phyloP scores from a whole-genome alignment of 169 alveolate species.

The Cryptosporidium xiaoi region DNA sequence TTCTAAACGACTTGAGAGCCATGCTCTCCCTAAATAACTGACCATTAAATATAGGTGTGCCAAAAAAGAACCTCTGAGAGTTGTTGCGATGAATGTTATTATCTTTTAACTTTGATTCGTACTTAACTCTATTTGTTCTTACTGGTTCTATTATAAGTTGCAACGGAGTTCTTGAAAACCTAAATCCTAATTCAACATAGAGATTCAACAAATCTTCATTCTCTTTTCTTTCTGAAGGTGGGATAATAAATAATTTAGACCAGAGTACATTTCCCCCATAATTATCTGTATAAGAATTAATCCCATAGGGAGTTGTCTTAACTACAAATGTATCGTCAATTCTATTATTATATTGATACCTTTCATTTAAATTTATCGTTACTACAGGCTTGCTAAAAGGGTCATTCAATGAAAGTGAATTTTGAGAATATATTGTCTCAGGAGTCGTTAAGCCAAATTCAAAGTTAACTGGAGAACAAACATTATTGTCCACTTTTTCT shows the following conservation, averaged over 20 bases:
- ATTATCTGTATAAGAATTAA: conserved; percentile 1
- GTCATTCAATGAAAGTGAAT: conserved; percentile 4
- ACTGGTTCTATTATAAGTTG: conserved; percentile 47
- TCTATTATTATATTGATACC: conserved; percentile 36
- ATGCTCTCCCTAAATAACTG: conserved; percentile 65
- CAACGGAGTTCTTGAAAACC: conserved; percentile 25
- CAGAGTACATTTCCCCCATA: conserved; percentile 40
- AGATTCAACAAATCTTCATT: conserved; percentile 27
- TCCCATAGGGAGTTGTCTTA: conserved; percentile 22
- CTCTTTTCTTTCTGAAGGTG: conserved; percentile 9
- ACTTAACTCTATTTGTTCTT: conserved; percentile 13
- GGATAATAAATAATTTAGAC: conserved; percentile 58
- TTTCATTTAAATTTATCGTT: conserved; percentile 5
- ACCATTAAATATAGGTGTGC: conserved; percentile 60
- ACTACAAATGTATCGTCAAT: conserved; percentile 38
- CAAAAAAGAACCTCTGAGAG: conserved; percentile 35
- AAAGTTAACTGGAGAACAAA: conserved; percentile 61
- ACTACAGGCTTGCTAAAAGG: conserved; percentile 40
- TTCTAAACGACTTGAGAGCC: conserved; percentile 38
- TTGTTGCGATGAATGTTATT: background rate
- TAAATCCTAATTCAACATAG: conserved; percentile 49
- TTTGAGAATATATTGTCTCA: conserved; percentile 5
- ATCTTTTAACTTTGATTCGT: conserved; percentile 1
- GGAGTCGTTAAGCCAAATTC: conserved; percentile 56
- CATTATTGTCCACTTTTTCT: conserved; percentile 22